These are phyloP conservation scores for Rubus idaeus DNA, from an alignment of 306 rosid species.

Conservation along the genomic window DNA sequence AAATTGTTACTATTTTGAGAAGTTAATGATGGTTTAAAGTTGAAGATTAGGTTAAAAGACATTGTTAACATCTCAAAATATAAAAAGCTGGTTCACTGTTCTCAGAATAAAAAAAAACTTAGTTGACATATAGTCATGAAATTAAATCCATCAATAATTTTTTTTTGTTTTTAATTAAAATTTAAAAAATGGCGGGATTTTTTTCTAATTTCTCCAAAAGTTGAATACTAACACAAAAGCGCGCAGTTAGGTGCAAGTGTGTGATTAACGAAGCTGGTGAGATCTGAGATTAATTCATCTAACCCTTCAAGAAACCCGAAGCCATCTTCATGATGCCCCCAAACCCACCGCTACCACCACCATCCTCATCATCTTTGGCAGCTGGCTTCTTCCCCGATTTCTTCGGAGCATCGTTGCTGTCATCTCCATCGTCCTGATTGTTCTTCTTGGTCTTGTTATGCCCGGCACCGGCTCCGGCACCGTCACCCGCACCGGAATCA, in stretches of 20 bases:
- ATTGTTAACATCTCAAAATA: too few species aligned
- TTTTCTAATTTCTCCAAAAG: too few species aligned
- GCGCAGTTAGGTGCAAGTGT: not conserved
- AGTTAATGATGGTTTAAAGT: too few species aligned
- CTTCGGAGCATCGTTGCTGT: not conserved
- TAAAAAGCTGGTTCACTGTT: too few species aligned
- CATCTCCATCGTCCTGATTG: not conserved
- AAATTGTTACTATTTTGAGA: too few species aligned
- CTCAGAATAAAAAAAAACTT: too few species aligned
- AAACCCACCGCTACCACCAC: constrained; percentile 19
- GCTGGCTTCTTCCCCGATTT: constrained; percentile 4
- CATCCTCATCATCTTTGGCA: not conserved
- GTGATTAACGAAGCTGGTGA: not conserved
- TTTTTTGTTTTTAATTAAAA: too few species aligned
- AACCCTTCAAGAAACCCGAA: constrained; percentile 28
- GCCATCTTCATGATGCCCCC: constrained; percentile 38
- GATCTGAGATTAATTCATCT: not conserved
- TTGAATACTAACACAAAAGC: too few species aligned
- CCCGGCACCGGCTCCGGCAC: not conserved
- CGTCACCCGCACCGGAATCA: not conserved
- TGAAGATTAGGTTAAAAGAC: too few species aligned
- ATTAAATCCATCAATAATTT: too few species aligned
- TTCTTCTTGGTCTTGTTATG: not conserved
- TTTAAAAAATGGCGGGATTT: too few species aligned
- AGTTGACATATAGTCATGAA: too few species aligned